A percentile compares a stretch with the other conserved stretches of the same genome.
Conservation (phyloP, 2,329 filamentous ascomycete genomes). For the Graphiopsis chlorocephala region DNA sequence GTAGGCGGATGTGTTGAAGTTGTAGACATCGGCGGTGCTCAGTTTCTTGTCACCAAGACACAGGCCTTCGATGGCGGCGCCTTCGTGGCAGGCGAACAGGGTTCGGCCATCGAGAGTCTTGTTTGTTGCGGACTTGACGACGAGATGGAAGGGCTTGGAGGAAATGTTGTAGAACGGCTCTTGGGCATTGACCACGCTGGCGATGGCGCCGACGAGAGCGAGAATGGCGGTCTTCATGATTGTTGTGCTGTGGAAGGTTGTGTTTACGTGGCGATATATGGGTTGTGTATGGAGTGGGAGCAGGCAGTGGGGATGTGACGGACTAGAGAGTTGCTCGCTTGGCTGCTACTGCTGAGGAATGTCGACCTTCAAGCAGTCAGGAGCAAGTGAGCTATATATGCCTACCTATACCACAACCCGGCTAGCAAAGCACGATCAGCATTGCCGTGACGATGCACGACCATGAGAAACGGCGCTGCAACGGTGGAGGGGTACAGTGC, state of each 20-base stretch:
- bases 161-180: conserved; percentile 32
- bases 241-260: background rate
- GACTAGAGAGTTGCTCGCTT: background rate
- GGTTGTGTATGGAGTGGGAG: background rate
- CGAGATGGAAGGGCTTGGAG: conserved; percentile 45
- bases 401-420: background rate
- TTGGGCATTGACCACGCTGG: conserved; percentile 32
- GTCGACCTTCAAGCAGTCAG: background rate
- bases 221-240: conserved; percentile 11
- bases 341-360: background rate
- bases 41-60: conserved; percentile 33
- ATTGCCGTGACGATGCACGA: background rate
- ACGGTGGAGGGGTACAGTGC: background rate
- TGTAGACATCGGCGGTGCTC: conserved; percentile 16
- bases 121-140: conserved; percentile 39
- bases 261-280: background rate
- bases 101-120: conserved; percentile 37
- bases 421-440: background rate
- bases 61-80: conserved; percentile 49
- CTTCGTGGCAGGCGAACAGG: conserved; percentile 47
- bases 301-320: background rate
- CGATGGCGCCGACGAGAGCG: conserved; percentile 23
- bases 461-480: background rate
- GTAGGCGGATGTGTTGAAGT: conserved; percentile 24
- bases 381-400: conserved; percentile 3